A percentile compares a stretch with the other conserved stretches of the same genome.
These are phyloP conservation scores for Trametes polyzona DNA, from an alignment of 1,284 basidiomycete species.

Conservation along the genomic window DNA sequence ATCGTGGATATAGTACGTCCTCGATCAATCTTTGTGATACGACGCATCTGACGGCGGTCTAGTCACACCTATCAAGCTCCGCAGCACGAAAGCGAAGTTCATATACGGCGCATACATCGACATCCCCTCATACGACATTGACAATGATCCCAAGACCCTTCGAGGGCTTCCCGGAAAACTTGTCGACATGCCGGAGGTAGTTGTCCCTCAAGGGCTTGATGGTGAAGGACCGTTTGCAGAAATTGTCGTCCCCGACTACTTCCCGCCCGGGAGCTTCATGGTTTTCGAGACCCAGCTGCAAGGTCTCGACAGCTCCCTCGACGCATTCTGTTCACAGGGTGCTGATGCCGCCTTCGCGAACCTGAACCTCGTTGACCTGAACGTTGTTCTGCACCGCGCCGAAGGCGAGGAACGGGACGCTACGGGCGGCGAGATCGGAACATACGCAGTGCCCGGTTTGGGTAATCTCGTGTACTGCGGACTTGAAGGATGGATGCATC, in stretches of 20 bases:
- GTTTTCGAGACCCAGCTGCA: conserved; percentile 85
- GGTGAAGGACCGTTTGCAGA: conserved; percentile 74
- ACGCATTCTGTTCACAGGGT: conserved; percentile 69
- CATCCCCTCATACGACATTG: conserved; percentile 64
- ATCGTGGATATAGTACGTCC: conserved; percentile 73
- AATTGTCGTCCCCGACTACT: conserved; percentile 81
- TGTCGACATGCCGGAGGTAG: conserved; percentile 60
- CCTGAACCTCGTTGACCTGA: conserved; percentile 87
- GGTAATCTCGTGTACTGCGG: conserved; percentile 88
- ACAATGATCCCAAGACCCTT: conserved; percentile 61
- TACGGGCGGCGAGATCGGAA: conserved; percentile 72
- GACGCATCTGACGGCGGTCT: conserved; percentile 4
- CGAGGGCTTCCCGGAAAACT: conserved; percentile 78
- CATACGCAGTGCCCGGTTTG: conserved; percentile 76
- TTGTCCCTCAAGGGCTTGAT: conserved; percentile 61
- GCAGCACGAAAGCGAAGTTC: conserved; percentile 78
- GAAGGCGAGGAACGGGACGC: conserved; percentile 92
- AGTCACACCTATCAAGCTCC: conserved; percentile 86
- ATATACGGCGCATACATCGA: conserved; percentile 79
- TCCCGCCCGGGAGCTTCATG: conserved; percentile 93
- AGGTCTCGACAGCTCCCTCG: conserved; percentile 67
- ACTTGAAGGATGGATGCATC: conserved; percentile 95
- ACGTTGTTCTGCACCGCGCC: conserved; percentile 80
- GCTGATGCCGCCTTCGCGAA: conserved; percentile 74
- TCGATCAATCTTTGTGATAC: conserved; percentile 18